Percentiles rank a stretch among this genome's conserved stretches.
Conservation (phyloP, 2,329 filamentous ascomycete genomes). For the Penicillium sp. region DNA sequence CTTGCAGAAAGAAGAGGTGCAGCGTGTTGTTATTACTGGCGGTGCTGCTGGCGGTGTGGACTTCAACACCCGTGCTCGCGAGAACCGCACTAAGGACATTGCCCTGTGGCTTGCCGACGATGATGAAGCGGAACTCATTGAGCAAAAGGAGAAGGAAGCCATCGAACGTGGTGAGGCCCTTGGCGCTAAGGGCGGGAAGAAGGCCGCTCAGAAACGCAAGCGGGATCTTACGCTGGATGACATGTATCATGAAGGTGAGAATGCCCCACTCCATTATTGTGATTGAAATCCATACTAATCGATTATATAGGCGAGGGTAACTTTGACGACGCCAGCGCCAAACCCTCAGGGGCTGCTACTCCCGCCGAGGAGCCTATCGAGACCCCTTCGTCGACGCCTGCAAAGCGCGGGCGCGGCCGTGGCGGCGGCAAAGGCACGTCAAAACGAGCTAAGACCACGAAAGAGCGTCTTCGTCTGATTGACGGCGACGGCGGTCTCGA, state of each 20-base stretch:
- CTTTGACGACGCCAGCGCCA: constrained; percentile 82
- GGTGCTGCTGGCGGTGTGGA: constrained; percentile 80
- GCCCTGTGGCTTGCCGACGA: constrained; percentile 98
- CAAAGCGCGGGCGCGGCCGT: constrained; percentile 58
- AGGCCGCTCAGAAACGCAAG: constrained; percentile 58
- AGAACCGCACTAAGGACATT: constrained; percentile 96
- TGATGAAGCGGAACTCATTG: constrained; percentile 90
- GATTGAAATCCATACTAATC: constrained; percentile 6
- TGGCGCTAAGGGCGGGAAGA: constrained; percentile 60
- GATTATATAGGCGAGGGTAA: constrained; percentile 75
- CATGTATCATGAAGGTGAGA: constrained; percentile 98
- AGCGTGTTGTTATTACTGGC: constrained; percentile 92
- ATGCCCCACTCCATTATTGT: not conserved
- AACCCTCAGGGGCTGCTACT: constrained; percentile 81
- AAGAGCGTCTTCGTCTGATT: constrained; percentile 47
- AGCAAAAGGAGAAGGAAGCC: constrained; percentile 85
- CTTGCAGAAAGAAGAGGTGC: constrained; percentile 96
- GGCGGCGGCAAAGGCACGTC: constrained; percentile 55
- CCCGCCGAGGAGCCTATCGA: constrained; percentile 60
- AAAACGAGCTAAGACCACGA: constrained; percentile 61
- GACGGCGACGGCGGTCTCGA: constrained; percentile 43
- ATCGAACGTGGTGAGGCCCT: constrained; percentile 65
- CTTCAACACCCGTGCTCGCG: constrained; percentile 87
- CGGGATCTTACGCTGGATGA: constrained; percentile 73
- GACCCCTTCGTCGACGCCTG: constrained; percentile 36